A percentile compares a stretch with the other conserved stretches of the same genome.
These are phyloP conservation scores for Cercospora sp. DNA, from an alignment of 2,329 filamentous ascomycete genomes.

Conservation along the genomic window DNA sequence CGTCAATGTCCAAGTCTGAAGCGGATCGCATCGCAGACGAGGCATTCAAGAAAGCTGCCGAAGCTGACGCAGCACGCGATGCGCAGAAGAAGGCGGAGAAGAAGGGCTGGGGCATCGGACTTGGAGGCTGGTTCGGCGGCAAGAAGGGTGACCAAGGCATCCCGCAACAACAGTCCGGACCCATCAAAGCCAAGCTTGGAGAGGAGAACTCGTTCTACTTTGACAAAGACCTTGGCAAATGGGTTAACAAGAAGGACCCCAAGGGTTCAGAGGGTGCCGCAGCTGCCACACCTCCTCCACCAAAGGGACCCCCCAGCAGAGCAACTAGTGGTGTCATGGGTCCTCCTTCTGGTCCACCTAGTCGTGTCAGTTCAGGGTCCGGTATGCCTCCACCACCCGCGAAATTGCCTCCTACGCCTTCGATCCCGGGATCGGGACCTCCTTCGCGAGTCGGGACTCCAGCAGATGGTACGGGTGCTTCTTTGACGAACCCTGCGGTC, in stretches of 20 bases:
- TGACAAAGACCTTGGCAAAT: slow-evolving; percentile 93
- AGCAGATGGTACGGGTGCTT: slow-evolving; percentile 24
- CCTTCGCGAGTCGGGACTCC: slow-evolving; percentile 36
- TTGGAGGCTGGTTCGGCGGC: slow-evolving; percentile 74
- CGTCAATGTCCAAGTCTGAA: slow-evolving; percentile 28
- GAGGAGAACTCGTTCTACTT: slow-evolving; percentile 93
- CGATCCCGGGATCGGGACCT: slow-evolving; percentile 31
- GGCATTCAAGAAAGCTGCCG: slow-evolving; percentile 80
- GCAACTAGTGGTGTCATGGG: slow-evolving; percentile 59
- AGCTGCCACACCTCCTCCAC: slow-evolving; percentile 71
- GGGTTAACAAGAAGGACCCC: slow-evolving; percentile 89
- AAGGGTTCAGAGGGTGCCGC: slow-evolving; percentile 56
- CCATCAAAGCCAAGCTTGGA: slow-evolving; percentile 90
- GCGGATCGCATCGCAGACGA: slow-evolving; percentile 77
- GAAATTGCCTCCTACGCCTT: slow-evolving; percentile 13
- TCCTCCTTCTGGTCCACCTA: slow-evolving; percentile 45
- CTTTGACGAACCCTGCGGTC: slow-evolving; percentile 19
- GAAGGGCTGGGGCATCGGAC: slow-evolving; percentile 61
- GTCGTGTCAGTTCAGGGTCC: slow-evolving; percentile 28
- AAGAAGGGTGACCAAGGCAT: slow-evolving; percentile 62
- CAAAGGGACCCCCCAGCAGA: slow-evolving; percentile 56
- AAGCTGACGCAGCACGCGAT: slow-evolving; percentile 65
- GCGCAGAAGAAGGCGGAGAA: slow-evolving; percentile 45
- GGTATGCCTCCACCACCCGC: slow-evolving; percentile 16
- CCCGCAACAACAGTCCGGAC: slow-evolving; percentile 56